Base-by-base conservation (phyloP, 306 rosid species). In the Adenanthera pavonina region DNA sequence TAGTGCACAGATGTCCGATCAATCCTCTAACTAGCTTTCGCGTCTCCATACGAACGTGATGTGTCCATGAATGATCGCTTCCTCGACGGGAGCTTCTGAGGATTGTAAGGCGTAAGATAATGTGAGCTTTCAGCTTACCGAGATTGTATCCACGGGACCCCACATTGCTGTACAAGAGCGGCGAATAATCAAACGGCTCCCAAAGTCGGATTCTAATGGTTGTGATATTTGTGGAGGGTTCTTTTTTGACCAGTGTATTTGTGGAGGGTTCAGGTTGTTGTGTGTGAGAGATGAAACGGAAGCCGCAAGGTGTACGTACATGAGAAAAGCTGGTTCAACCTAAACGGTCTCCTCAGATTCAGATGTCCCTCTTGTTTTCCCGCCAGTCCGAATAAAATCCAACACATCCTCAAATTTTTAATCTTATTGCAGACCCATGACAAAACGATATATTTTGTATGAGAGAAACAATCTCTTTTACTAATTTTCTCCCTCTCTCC, bases 11-110 rank as follows among this genome's bases (percentile, higher is more conserved):
- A 72, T 86, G 97, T 90, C 74, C 78, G 90, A 77, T 83, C 94
- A 2, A 94, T 94, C 72, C 90, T 94, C 77, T 86, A 83, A n/a
- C n/a, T 0, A 83, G 86, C 10, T 85, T 90, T 60, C 87, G 75
- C 14, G 95, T 89, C 64, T 75, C 84, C 13, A 78, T 92, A 94
- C 90, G 95, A 92, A 77, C 92, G 98, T 40, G 98, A 94, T 51
- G 86, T 94, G 40, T 92, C 98, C 0, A 89, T 94, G 83, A 97
- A 92, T 81, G 79, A 84, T 2, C 73, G 78, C 36, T 91, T 81
- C 74, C 81, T 85, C 38, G 88, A 87, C n/a, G n/a, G 56, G 97
- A 94, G 81, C 87, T 94, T 46, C 87, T 86, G 77, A 85, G 33
- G 52, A 83, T 87, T 62, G 61, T 87, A 2, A 92, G 93, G 19